Percentiles rank a stretch among this genome's conserved stretches.
These are phyloP conservation scores for Magnaporthiopsis rhizophila DNA, from an alignment of 2,329 filamentous ascomycete species.

Conservation along the genomic window DNA sequence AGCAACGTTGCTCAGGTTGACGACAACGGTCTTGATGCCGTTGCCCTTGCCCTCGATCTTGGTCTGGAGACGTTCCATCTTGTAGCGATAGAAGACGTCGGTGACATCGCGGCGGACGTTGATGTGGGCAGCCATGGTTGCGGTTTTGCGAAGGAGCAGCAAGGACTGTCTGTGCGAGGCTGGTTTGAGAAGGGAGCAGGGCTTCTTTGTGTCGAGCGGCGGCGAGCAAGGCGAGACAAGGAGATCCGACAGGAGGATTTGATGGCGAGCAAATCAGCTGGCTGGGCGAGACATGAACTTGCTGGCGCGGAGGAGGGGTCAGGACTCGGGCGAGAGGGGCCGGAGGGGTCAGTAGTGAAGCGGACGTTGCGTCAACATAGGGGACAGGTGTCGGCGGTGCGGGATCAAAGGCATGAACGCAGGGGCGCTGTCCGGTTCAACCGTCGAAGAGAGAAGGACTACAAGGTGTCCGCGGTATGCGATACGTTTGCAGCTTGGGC, in stretches of 20 bases:
- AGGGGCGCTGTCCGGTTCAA: slow-evolving; percentile 45
- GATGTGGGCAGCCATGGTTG: slow-evolving; percentile 81
- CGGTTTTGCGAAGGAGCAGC: slow-evolving; percentile 31
- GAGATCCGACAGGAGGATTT: slow-evolving; percentile 1
- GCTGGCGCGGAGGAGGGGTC: slow-evolving; percentile 20
- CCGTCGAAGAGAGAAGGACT: slow-evolving; percentile 87
- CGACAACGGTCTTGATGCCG: slow-evolving; percentile 97
- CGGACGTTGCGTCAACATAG: slow-evolving; percentile 47
- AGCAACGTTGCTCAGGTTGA: slow-evolving; percentile 92
- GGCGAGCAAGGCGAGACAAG: neutral
- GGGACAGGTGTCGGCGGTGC: slow-evolving; percentile 43
- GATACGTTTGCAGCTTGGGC: slow-evolving; percentile 95
- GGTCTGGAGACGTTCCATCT: slow-evolving; percentile 98
- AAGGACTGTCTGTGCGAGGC: slow-evolving; percentile 17
- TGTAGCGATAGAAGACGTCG: slow-evolving; percentile 99
- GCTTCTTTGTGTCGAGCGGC: neutral
- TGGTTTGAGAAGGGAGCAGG: slow-evolving; percentile 12
- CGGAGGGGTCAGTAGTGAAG: slow-evolving; percentile 45
- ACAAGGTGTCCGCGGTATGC: slow-evolving; percentile 90
- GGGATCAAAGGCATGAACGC: slow-evolving; percentile 52
- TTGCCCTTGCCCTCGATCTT: slow-evolving; percentile 99
- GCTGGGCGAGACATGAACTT: slow-evolving; percentile 8
- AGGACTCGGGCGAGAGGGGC: slow-evolving; percentile 30
- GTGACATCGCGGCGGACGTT: slow-evolving; percentile 97
- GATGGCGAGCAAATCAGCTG: slow-evolving; percentile 3